A percentile compares a stretch with the other conserved stretches of the same genome.
phyloP scores from a whole-genome alignment of 345 rosid genomes.

The Atalantia buxifolia region DNA sequence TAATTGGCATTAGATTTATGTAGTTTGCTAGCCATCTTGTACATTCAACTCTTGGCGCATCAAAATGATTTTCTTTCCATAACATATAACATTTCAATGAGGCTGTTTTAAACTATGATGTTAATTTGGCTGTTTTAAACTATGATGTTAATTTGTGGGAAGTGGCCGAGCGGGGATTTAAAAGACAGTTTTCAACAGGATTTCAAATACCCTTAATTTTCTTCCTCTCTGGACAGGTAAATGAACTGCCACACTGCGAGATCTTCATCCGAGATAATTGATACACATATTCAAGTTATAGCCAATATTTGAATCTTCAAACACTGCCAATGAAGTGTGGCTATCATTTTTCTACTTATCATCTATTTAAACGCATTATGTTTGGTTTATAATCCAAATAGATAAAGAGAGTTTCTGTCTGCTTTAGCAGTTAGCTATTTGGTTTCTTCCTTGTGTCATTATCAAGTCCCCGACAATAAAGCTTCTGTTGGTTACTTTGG shows the following conservation, averaged over 20 bases:
- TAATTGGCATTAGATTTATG: background rate
- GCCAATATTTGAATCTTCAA: background rate
- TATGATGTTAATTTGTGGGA: background rate
- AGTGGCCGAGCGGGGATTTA: background rate
- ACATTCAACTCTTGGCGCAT: background rate
- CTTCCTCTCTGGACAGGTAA: conserved; percentile 17
- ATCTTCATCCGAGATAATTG: background rate
- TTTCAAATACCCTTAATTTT: background rate
- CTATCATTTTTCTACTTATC: background rate
- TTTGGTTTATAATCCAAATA: background rate
- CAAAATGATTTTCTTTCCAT: background rate
- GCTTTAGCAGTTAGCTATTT: background rate
- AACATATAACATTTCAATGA: background rate
- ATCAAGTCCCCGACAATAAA: background rate
- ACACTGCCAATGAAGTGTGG: background rate
- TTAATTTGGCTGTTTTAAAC: background rate
- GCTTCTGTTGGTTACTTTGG: background rate
- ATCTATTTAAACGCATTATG: background rate
- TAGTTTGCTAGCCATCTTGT: background rate
- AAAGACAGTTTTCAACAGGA: background rate
- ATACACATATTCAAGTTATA: background rate
- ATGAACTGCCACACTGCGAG: conserved; percentile 6
- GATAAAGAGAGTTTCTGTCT: background rate
- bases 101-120: background rate
- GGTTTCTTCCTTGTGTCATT: background rate